Percentiles rank a stretch among this genome's conserved stretches.
Conservation (phyloP, 768 basidiomycete species). For the Kwoniella sp. region DNA sequence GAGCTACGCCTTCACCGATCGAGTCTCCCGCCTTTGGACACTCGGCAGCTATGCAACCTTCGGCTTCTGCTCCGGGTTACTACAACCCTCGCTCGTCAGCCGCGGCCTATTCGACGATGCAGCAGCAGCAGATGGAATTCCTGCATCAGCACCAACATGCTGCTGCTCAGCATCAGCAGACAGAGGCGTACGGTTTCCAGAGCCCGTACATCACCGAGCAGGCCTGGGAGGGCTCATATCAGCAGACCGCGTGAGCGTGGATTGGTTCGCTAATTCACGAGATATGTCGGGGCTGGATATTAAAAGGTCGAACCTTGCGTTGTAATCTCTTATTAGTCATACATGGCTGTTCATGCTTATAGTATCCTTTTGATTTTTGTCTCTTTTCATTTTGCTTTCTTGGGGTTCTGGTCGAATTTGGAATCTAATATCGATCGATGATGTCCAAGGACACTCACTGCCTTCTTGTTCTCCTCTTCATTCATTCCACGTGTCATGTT, state of each 20-base stretch:
- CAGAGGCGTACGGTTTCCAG: constrained; percentile 27
- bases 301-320: too few species aligned
- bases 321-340: too few species aligned
- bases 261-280: too few species aligned
- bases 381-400: too few species aligned
- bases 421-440: too few species aligned
- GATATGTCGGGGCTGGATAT: too few species aligned
- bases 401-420: too few species aligned
- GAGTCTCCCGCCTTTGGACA: constrained; percentile 31
- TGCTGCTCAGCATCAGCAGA: constrained; percentile 18
- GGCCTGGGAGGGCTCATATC: constrained; percentile 24
- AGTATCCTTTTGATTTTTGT: too few species aligned
- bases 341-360: too few species aligned
- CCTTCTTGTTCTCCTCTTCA: too few species aligned
- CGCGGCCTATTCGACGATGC: constrained; percentile 31
- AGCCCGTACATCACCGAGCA: constrained; percentile 42
- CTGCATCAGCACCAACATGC: constrained; percentile 34
- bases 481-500: too few species aligned
- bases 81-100: constrained; percentile 21
- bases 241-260: constrained; percentile 8
- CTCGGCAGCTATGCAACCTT: constrained; percentile 19
- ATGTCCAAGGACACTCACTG: too few species aligned
- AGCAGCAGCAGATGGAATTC: constrained; percentile 46
- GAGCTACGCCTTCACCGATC: constrained; percentile 21
- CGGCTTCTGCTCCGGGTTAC: constrained; percentile 14